phyloP scores from a whole-genome alignment of 257 asterid genomes.

The Petrea volubilis region DNA sequence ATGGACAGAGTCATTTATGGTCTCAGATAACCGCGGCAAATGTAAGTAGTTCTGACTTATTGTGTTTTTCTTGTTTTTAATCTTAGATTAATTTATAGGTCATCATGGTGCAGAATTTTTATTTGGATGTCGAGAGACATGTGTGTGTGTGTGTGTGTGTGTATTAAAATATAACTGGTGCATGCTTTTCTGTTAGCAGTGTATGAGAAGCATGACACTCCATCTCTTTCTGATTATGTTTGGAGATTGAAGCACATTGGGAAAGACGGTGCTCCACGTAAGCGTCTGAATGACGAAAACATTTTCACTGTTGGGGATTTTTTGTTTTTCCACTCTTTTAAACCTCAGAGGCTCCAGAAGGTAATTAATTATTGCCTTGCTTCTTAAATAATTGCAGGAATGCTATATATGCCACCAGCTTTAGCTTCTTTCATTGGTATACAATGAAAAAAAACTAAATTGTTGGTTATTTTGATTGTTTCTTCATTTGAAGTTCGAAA shows the following conservation, averaged over 20 bases:
- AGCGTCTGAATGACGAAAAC: slow-evolving; percentile 8
- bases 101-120: neutral
- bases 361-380: slow-evolving; percentile 22
- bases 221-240: slow-evolving; percentile 28
- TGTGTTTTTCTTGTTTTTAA: slow-evolving; percentile 1
- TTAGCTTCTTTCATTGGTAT: neutral
- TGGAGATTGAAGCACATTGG: slow-evolving; percentile 34
- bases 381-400: neutral
- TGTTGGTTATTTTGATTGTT: neutral
- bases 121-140: too few relatives aligned
- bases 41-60: slow-evolving; percentile 32
- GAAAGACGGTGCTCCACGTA: slow-evolving; percentile 16
- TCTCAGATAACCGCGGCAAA: slow-evolving; percentile 38
- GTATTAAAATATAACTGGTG: too few relatives aligned
- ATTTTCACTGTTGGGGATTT: slow-evolving; percentile 37
- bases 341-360: slow-evolving; percentile 30
- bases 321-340: slow-evolving; percentile 31
- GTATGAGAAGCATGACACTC: slow-evolving; percentile 22
- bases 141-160: too few relatives aligned
- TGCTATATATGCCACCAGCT: neutral
- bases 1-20: slow-evolving; percentile 39
- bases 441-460: neutral
- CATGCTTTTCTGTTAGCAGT: slow-evolving; percentile 30
- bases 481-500: neutral
- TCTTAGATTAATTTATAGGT: neutral